Conservation (phyloP, 345 rosid species). For the Ceriops zippeliana region DNA sequence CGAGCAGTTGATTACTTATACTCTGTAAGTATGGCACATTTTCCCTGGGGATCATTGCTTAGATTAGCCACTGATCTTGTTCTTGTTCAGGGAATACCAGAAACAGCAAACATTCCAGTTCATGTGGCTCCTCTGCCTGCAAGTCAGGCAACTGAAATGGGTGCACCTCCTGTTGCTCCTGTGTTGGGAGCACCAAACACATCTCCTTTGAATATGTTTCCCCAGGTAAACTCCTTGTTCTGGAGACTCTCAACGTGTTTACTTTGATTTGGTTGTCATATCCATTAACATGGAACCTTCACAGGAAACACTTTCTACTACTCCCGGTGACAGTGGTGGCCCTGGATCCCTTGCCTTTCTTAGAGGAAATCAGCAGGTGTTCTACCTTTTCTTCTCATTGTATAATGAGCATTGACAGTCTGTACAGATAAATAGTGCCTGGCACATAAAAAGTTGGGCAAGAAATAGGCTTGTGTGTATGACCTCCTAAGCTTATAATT, state of each 20-base stretch:
- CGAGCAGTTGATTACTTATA: conserved; percentile 97
- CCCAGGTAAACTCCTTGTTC: conserved; percentile 55
- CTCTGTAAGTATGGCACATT: conserved; percentile 46
- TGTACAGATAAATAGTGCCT: neutral
- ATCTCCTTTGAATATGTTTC: conserved; percentile 94
- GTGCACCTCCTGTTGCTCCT: conserved; percentile 45
- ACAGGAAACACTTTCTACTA: conserved; percentile 69
- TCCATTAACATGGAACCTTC: conserved; percentile 14
- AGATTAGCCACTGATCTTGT: conserved; percentile 21
- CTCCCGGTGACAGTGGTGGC: conserved; percentile 44
- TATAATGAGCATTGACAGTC: neutral
- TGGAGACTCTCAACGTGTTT: conserved; percentile 1
- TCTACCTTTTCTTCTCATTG: conserved; percentile 10
- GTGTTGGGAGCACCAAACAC: conserved; percentile 80
- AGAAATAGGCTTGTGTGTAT: neutral
- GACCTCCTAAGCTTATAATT: neutral
- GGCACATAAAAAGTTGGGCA: neutral
- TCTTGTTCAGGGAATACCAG: conserved; percentile 80
- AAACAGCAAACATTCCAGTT: conserved; percentile 71
- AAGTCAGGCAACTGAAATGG: conserved; percentile 52
- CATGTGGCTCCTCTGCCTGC: conserved; percentile 49
- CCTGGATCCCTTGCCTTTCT: conserved; percentile 89
- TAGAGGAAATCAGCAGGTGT: conserved; percentile 86
- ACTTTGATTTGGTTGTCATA: conserved; percentile 13
- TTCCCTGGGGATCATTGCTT: conserved; percentile 3